These are phyloP conservation scores for Tetrahymena borealis DNA, from an alignment of 73 alveolate genomes.

Conservation along the genomic window DNA sequence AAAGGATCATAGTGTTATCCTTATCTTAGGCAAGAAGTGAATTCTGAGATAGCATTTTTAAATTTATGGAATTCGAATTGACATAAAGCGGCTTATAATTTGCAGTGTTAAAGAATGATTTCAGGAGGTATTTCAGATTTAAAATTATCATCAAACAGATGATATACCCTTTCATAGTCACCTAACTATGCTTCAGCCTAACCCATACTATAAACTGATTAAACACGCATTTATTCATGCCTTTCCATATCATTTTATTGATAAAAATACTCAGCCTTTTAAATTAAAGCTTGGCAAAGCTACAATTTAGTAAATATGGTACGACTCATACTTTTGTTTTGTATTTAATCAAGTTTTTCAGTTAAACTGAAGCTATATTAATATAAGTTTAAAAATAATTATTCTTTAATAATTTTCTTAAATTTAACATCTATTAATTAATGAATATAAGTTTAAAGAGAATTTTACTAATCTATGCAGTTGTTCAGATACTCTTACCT, in stretches of 20 bases:
- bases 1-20: neutral
- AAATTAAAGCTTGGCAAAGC: neutral
- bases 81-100: neutral
- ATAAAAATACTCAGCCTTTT: neutral
- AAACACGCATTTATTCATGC: neutral
- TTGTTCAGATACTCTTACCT: neutral
- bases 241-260: neutral
- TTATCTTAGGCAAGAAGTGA: neutral
- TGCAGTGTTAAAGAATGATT: neutral
- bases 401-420: neutral
- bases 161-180: neutral
- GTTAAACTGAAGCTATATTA: neutral
- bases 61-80: neutral
- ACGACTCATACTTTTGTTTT: neutral
- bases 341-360: neutral
- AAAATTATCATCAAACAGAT: neutral
- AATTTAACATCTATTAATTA: neutral
- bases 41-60: neutral
- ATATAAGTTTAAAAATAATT: too few species aligned
- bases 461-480: neutral
- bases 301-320: neutral
- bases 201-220: neutral
- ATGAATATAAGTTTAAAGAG: neutral
- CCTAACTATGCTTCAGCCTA: neutral
- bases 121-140: neutral